Conservation (phyloP, 176 grass and related monocot genomes). For the Triticum turgidum region DNA sequence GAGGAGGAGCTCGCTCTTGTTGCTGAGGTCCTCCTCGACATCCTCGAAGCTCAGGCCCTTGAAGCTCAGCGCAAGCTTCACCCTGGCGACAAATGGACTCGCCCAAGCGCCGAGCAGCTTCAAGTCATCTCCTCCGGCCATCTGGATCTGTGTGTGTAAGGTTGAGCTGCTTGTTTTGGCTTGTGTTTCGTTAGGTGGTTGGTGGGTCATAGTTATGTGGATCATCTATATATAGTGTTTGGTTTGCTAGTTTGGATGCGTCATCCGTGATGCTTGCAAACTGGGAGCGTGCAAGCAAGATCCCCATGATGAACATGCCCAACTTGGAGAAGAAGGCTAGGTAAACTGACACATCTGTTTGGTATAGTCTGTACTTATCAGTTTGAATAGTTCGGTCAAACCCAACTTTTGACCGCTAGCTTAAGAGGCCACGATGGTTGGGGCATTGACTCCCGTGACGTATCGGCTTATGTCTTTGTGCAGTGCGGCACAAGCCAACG, state of each 20-base stretch:
- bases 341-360: background rate
- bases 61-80: slow-evolving; percentile 42
- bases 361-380: no score
- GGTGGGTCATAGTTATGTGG: background rate
- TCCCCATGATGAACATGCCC: no score
- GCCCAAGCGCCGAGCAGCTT: slow-evolving; percentile 38
- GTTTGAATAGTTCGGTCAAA: no score
- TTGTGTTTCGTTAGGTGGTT: background rate
- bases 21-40: slow-evolving; percentile 35
- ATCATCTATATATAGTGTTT: background rate
- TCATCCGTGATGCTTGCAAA: background rate
- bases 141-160: background rate
- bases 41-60: slow-evolving; percentile 62
- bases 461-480: background rate
- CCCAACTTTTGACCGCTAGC: background rate
- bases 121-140: slow-evolving; percentile 27
- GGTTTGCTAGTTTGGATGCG: background rate
- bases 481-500: background rate
- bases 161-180: background rate
- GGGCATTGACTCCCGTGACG: background rate
- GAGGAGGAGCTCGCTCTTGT: slow-evolving; percentile 64
- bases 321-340: background rate
- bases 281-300: no score
- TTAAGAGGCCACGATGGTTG: background rate
- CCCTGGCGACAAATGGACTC: slow-evolving; percentile 37